Conservation (phyloP, 352 stramenopile genomes). For the Phytophthora ohioensis region DNA sequence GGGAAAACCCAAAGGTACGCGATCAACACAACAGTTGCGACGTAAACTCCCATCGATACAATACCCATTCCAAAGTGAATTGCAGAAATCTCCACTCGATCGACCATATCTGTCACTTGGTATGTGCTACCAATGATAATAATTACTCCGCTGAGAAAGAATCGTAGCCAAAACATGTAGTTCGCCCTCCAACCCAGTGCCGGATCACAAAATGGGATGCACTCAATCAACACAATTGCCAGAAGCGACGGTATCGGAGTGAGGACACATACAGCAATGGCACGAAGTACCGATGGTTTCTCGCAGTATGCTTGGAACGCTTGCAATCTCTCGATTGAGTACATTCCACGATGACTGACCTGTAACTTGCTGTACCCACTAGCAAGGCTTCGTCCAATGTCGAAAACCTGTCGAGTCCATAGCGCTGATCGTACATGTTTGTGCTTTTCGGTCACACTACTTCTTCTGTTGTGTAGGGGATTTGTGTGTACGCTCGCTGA, state of each 20-base stretch:
- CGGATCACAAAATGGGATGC: slow-evolving; percentile 16
- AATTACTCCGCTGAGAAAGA: slow-evolving; percentile 19
- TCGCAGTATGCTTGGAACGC: slow-evolving; percentile 45
- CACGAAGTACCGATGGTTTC: slow-evolving; percentile 4
- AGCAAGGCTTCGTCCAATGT: background rate
- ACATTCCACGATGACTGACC: slow-evolving; percentile 43
- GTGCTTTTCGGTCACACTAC: slow-evolving; percentile 4
- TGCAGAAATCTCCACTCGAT: background rate
- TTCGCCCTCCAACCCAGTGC: slow-evolving; percentile 28
- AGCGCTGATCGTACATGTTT: background rate
- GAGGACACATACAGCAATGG: slow-evolving; percentile 21
- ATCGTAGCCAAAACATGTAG: slow-evolving; percentile 37
- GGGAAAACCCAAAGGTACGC: slow-evolving; percentile 43
- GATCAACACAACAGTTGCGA: slow-evolving; percentile 23
- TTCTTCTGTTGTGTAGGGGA: background rate
- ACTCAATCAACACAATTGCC: slow-evolving; percentile 22
- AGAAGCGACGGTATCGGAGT: slow-evolving; percentile 22
- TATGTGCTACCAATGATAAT: slow-evolving; percentile 11
- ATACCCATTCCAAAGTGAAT: slow-evolving; percentile 16
- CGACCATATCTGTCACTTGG: slow-evolving; percentile 21
- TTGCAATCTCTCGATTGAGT: slow-evolving; percentile 51
- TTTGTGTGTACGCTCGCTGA: background rate
- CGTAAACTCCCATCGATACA: slow-evolving; percentile 15
- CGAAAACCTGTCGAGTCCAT: background rate
- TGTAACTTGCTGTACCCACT: slow-evolving; percentile 18